Conservation (phyloP, 2,329 filamentous ascomycete species). For the Botryotinia convoluta region DNA sequence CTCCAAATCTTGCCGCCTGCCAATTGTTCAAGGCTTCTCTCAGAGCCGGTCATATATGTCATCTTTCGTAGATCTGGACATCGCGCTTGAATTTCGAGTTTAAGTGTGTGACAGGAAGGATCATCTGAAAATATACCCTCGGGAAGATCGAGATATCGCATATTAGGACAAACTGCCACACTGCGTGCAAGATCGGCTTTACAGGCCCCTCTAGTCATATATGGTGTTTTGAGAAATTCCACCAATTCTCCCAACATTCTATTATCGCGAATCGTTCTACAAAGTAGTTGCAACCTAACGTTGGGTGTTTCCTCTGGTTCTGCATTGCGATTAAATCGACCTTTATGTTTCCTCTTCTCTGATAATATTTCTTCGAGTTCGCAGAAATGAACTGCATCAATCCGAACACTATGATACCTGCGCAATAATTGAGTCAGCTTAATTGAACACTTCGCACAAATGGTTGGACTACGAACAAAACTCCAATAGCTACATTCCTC, state of each 20-base stretch:
- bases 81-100: conserved; percentile 78
- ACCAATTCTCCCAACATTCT: conserved; percentile 66
- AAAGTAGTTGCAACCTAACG: conserved; percentile 73
- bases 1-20: conserved; percentile 65
- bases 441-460: conserved; percentile 5
- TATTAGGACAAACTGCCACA: conserved; percentile 78
- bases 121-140: conserved; percentile 86
- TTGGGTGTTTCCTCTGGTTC: conserved; percentile 78
- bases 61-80: conserved; percentile 87
- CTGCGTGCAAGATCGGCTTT: conserved; percentile 82
- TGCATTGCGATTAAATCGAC: conserved; percentile 71
- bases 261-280: conserved; percentile 77
- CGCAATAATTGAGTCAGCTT: conserved; percentile 8
- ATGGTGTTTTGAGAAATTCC: conserved; percentile 81
- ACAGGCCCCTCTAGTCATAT: conserved; percentile 85
- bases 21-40: conserved; percentile 71
- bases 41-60: conserved; percentile 76
- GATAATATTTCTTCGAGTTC: conserved; percentile 78
- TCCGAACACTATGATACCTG: conserved; percentile 85
- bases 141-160: conserved; percentile 87
- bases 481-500: conserved; percentile 51
- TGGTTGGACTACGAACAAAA: conserved; percentile 55
- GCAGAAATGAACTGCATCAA: conserved; percentile 94
- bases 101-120: conserved; percentile 67
- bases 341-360: conserved; percentile 72